These are phyloP conservation scores for Astragalus glycyphyllos DNA, from an alignment of 306 rosid genomes.

Conservation along the genomic window DNA sequence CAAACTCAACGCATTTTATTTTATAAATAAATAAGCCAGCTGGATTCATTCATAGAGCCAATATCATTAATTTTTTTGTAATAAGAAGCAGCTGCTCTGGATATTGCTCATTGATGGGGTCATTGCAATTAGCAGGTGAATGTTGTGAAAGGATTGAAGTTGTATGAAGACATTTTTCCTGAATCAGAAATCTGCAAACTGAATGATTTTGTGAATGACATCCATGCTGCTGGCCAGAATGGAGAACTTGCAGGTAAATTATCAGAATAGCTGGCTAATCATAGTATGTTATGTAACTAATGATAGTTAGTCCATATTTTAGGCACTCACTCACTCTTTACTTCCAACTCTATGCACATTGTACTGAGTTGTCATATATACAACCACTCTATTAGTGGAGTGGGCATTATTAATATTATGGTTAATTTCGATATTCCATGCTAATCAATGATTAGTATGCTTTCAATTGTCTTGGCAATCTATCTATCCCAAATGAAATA, in stretches of 20 bases:
- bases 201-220: constrained; percentile 70
- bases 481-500: constrained; percentile 17
- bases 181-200: constrained; percentile 71
- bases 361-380: too few species aligned
- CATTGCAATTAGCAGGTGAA: constrained; percentile 73
- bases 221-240: constrained; percentile 76
- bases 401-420: neutral
- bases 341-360: too few species aligned
- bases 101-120: constrained; percentile 46
- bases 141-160: constrained; percentile 88
- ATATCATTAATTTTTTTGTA: constrained; percentile 39
- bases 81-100: constrained; percentile 40
- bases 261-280: too few species aligned
- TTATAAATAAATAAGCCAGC: constrained; percentile 27
- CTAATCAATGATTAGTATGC: neutral
- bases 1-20: constrained; percentile 36
- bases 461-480: neutral
- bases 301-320: too few species aligned
- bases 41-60: constrained; percentile 37
- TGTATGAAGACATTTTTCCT: constrained; percentile 78
- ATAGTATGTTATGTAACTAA: too few species aligned
- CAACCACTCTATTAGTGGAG: too few species aligned
- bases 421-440: constrained; percentile 4
- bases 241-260: constrained; percentile 83
- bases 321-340: too few species aligned